phyloP scores from a whole-genome alignment of 768 basidiomycete genomes.

The Phlebiopsis gigantea region DNA sequence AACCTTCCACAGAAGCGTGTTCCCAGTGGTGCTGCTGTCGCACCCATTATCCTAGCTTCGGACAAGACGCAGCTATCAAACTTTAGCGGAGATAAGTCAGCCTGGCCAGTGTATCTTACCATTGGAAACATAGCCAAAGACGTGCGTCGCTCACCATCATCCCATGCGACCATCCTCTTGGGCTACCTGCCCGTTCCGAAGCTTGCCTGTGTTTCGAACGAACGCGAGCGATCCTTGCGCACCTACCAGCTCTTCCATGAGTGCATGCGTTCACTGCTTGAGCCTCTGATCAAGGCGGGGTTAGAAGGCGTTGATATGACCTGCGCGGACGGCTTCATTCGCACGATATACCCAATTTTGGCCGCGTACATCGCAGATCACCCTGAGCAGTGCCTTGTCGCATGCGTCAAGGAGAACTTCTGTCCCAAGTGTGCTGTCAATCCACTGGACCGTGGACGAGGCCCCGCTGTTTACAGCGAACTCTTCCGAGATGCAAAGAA shows the following conservation, averaged over 20 bases:
- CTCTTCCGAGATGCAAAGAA: constrained; percentile 2
- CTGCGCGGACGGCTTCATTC: constrained; percentile 19
- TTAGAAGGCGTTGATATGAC: constrained; percentile 19
- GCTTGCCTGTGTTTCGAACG: constrained; percentile 20
- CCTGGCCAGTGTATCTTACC: constrained; percentile 29
- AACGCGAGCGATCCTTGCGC: not conserved
- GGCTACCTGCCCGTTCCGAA: constrained; percentile 29
- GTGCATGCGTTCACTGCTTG: constrained; percentile 16
- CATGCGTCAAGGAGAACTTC: constrained; percentile 13
- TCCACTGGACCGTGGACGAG: constrained; percentile 12
- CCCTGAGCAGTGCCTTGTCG: constrained; percentile 24
- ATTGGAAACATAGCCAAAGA: constrained; percentile 27
- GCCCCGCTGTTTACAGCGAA: not conserved
- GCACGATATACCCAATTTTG: constrained; percentile 19
- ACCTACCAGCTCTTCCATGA: constrained; percentile 21
- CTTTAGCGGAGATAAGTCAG: constrained; percentile 24
- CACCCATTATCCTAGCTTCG: constrained; percentile 25
- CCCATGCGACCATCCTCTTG: constrained; percentile 18
- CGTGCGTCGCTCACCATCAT: constrained; percentile 16
- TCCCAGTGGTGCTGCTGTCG: constrained; percentile 19
- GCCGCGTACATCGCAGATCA: constrained; percentile 23
- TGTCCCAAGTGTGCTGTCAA: constrained; percentile 21
- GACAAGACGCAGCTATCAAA: constrained; percentile 27
- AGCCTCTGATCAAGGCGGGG: constrained; percentile 18
- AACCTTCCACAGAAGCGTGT: not conserved